Conservation (phyloP, 2,329 filamentous ascomycete species). For the Ophiocordyceps camponoti-leonardi region DNA sequence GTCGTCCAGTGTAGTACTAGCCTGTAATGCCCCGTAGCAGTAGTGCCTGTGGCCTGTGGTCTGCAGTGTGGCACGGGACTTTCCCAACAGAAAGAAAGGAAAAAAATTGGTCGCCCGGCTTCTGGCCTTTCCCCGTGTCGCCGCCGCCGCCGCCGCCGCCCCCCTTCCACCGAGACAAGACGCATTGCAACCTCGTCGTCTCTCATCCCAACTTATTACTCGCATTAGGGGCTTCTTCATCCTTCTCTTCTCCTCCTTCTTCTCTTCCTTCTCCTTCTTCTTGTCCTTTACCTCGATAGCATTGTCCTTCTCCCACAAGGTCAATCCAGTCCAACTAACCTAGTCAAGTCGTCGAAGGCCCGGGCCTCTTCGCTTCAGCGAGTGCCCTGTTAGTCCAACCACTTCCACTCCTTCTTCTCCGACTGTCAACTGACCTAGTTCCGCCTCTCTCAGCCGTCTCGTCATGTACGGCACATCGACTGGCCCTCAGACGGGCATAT, state of each 20-base stretch:
- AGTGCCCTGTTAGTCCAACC: slow-evolving; percentile 1
- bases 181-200: slow-evolving; percentile 7
- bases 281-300: not conserved
- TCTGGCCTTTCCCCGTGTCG: not conserved
- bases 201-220: not conserved
- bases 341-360: not conserved
- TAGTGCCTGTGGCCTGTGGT: no score
- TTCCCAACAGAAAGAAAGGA: slow-evolving; percentile 27
- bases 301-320: not conserved
- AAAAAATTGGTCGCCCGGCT: not conserved
- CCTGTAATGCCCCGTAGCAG: no score
- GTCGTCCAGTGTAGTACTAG: no score
- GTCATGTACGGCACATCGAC: slow-evolving; percentile 75
- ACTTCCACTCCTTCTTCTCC: slow-evolving; percentile 7
- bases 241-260: not conserved
- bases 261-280: slow-evolving; percentile 1
- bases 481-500: slow-evolving; percentile 86
- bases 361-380: slow-evolving; percentile 2
- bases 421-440: slow-evolving; percentile 4
- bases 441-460: slow-evolving; percentile 12
- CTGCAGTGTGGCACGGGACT: slow-evolving; percentile 6
- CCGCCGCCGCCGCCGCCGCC: not conserved
- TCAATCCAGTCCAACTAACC: not conserved
- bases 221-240: not conserved
- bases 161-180: not conserved